These are phyloP conservation scores for Coemansia sp. DNA, from an alignment of 192 early-diverging fungal genomes.

Conservation along the genomic window DNA sequence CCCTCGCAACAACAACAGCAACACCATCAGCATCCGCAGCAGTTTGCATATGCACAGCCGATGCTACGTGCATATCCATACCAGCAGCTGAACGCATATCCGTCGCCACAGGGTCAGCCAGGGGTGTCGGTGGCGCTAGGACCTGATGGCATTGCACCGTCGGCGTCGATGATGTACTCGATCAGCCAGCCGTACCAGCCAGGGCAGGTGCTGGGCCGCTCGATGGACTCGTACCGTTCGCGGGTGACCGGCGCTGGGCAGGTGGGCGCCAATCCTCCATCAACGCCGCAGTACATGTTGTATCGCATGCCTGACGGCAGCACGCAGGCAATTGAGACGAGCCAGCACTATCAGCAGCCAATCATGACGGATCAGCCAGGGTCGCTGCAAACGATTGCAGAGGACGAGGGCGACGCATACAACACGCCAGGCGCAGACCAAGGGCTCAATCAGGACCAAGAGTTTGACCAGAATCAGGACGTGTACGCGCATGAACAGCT, in stretches of 20 bases:
- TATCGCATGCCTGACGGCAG: conserved; percentile 53
- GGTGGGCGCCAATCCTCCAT: not conserved
- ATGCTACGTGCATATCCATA: conserved; percentile 43
- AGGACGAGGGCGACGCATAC: conserved; percentile 32
- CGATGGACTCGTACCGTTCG: conserved; percentile 43
- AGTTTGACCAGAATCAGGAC: not conserved
- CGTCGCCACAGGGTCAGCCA: conserved; percentile 9
- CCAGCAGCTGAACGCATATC: conserved; percentile 30
- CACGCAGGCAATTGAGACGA: conserved; percentile 28
- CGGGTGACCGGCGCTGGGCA: conserved; percentile 17
- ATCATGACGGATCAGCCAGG: conserved; percentile 7
- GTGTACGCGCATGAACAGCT: not conserved
- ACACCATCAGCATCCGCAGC: conserved; percentile 20
- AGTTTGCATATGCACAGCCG: conserved; percentile 31
- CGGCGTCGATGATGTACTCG: conserved; percentile 35
- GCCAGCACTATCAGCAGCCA: conserved; percentile 18
- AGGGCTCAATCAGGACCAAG: not conserved
- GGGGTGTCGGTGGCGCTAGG: conserved; percentile 21
- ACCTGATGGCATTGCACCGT: conserved; percentile 22
- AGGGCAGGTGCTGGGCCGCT: conserved; percentile 47
- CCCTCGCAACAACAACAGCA: conserved; percentile 11
- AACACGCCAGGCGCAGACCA: not conserved
- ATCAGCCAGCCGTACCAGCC: conserved; percentile 54
- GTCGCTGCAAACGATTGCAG: conserved; percentile 46
- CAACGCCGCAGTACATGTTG: conserved; percentile 44